Evolutionary conservation across 1,139 yeast species (phyloP).

Genomic region (Candida sp.): DNA sequence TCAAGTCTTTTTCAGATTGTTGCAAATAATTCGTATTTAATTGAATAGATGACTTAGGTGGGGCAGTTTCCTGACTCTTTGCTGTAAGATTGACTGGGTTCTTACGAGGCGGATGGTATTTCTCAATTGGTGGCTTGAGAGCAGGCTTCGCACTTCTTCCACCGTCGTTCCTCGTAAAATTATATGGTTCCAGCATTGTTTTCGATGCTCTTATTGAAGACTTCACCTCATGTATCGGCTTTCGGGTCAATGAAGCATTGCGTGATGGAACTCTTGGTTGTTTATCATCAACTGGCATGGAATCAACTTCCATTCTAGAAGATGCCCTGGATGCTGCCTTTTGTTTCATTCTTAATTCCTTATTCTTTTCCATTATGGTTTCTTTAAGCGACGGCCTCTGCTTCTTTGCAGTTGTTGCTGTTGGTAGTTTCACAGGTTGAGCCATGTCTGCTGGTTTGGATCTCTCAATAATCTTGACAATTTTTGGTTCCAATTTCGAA

Average conservation of each 20-base stretch:
- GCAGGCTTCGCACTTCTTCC: neutral
- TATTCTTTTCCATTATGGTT: slow-evolving; percentile 30
- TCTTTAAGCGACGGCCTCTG: slow-evolving; percentile 31
- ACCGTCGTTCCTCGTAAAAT: neutral
- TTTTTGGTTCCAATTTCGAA: slow-evolving; percentile 37
- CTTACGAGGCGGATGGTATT: neutral
- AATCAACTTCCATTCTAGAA: slow-evolving; percentile 13
- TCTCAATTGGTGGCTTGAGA: neutral
- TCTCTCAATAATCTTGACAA: slow-evolving; percentile 39
- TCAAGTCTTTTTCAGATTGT: neutral
- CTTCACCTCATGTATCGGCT: neutral
- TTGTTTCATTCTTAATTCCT: slow-evolving; percentile 24
- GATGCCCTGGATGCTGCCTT: slow-evolving; percentile 18
- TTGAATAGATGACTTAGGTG: neutral
- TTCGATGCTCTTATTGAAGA: neutral
- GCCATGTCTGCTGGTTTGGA: slow-evolving; percentile 38
- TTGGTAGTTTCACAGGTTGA: neutral
- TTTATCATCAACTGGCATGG: neutral
- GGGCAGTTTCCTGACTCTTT: neutral
- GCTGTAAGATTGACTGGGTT: neutral
- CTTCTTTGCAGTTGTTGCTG: slow-evolving; percentile 7
- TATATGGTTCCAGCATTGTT: neutral
- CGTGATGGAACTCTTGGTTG: neutral
- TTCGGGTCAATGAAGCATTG: neutral
- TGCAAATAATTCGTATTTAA: neutral